Conservation (phyloP, 2,329 filamentous ascomycete species). For the Diplocarpon mali region DNA sequence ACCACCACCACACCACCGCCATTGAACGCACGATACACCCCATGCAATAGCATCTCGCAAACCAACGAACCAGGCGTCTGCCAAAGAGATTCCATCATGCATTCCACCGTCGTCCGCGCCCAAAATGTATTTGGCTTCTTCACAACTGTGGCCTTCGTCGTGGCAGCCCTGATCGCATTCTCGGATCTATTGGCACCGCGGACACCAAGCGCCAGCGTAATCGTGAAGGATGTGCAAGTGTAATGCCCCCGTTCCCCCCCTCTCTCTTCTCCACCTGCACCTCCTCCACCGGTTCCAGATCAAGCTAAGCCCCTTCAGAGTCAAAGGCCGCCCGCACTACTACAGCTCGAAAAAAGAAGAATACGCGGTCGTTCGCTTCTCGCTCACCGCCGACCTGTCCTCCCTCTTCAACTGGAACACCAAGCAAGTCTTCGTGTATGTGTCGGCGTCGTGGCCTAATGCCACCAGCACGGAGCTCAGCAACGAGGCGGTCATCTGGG, state of each 20-base stretch:
- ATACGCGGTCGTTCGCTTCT: constrained; percentile 90
- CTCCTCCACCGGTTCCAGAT: background rate
- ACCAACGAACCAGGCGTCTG: background rate
- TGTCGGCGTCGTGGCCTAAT: constrained; percentile 64
- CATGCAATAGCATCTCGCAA: constrained; percentile 1
- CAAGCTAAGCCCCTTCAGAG: constrained; percentile 36
- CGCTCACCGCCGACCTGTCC: constrained; percentile 80
- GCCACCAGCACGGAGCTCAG: constrained; percentile 22
- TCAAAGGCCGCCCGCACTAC: constrained; percentile 90
- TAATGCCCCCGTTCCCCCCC: constrained; percentile 34
- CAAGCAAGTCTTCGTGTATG: constrained; percentile 94
- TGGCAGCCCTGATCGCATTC: constrained; percentile 69
- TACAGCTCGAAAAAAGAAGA: constrained; percentile 89
- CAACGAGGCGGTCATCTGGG: constrained; percentile 86
- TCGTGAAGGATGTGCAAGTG: constrained; percentile 74
- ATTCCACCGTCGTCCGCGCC: constrained; percentile 71
- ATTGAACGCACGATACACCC: too few relatives aligned
- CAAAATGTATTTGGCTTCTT: constrained; percentile 98
- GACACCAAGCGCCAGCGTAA: constrained; percentile 52
- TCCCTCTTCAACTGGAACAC: constrained; percentile 99
- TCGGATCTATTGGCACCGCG: constrained; percentile 65
- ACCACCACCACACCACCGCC: too few relatives aligned
- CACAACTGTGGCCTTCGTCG: constrained; percentile 79
- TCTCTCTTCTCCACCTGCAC: background rate
- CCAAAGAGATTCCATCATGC: constrained; percentile 44